Conservation (phyloP, 2,329 filamentous ascomycete species). For the Aureobasidium sp. region DNA sequence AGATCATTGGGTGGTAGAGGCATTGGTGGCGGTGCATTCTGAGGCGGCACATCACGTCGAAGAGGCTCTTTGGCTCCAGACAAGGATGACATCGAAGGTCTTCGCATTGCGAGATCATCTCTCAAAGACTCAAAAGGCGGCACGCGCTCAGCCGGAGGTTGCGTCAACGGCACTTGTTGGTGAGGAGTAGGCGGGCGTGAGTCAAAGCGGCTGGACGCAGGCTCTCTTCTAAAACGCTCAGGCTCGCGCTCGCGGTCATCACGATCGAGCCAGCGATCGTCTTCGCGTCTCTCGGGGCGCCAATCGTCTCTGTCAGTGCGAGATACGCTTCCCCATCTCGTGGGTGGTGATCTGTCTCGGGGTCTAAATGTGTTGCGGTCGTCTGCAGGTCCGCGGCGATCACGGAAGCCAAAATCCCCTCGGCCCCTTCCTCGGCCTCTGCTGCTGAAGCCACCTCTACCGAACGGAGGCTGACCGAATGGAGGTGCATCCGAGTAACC, state of each 20-base stretch:
- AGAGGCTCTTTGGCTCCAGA: slow-evolving; percentile 14
- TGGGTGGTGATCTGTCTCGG: slow-evolving; percentile 41
- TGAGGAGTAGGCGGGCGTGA: slow-evolving; percentile 20
- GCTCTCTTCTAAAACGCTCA: slow-evolving; percentile 26
- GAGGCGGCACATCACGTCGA: slow-evolving; percentile 24
- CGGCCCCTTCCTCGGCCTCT: slow-evolving; percentile 45
- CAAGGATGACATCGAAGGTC: slow-evolving; percentile 20
- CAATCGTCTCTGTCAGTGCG: slow-evolving; percentile 35
- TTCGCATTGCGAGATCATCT: slow-evolving; percentile 20
- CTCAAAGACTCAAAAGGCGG: slow-evolving; percentile 27
- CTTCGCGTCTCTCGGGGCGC: slow-evolving; percentile 37
- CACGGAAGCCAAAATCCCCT: slow-evolving; percentile 44
- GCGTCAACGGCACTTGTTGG: slow-evolving; percentile 23
- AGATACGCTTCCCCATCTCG: slow-evolving; percentile 41
- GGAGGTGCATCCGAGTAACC: slow-evolving; percentile 61
- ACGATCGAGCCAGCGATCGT: slow-evolving; percentile 32
- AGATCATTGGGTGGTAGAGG: slow-evolving; percentile 35
- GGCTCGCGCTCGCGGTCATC: slow-evolving; percentile 33
- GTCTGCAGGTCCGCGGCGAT: slow-evolving; percentile 37
- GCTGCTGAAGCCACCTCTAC: slow-evolving; percentile 47
- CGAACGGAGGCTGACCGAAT: slow-evolving; percentile 41
- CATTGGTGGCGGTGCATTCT: background rate
- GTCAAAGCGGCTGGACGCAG: slow-evolving; percentile 23
- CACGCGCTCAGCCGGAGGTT: slow-evolving; percentile 27
- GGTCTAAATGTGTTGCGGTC: slow-evolving; percentile 52